Base-by-base conservation (phyloP, 257 asterid genomes). In the Galeopsis tetrahit region DNA sequence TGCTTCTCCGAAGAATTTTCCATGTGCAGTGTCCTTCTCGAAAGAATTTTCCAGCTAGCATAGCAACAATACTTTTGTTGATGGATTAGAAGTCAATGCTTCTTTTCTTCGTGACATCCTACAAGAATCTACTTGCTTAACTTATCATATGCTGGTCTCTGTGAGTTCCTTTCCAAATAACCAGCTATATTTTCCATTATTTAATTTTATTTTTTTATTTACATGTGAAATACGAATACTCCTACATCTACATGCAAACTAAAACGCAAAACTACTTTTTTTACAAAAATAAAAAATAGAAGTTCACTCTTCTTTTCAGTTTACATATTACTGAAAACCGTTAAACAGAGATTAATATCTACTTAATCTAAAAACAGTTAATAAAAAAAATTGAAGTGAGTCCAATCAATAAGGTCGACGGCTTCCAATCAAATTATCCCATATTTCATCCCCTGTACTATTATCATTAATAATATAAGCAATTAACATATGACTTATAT, bases 31-130 rank as follows among this genome's bases (percentile, higher is more conserved):
- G 74, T 65, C 75, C 78, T 69, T 15, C 58, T 60, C 11, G 61
- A 76, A 73, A 71, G 31, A 73, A 75, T 56, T 78, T 78, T 28
- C 78, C 67, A 59, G 81, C 78, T 77, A 76, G 43, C 83, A 60
- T 57, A 74, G 46, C 44, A 48, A 36, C 70, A 38, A 56, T 21
- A 43, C 70, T 61, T 33, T 69, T 62, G 38, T 52, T 53, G 60
- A 70, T 48, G 66, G 66, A 68, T 59, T 78, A 71, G 53, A 60
- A 51, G 58, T 75, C 78, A 75, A 71, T 69, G 67, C 70, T 35
- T 49, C 76, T 75, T 74, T 76, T 63, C 81, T 80, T 75, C 33
- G 33, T 42, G 68, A 66, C 59, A 70, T 60, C 77, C 71, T 60
- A 69, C 42, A 42, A 39, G 69, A 75, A 79, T 69, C 65, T 62